These are phyloP conservation scores for Rhizodiscina lignyota DNA, from an alignment of 495 filamentous ascomycete genomes.

Conservation along the genomic window DNA sequence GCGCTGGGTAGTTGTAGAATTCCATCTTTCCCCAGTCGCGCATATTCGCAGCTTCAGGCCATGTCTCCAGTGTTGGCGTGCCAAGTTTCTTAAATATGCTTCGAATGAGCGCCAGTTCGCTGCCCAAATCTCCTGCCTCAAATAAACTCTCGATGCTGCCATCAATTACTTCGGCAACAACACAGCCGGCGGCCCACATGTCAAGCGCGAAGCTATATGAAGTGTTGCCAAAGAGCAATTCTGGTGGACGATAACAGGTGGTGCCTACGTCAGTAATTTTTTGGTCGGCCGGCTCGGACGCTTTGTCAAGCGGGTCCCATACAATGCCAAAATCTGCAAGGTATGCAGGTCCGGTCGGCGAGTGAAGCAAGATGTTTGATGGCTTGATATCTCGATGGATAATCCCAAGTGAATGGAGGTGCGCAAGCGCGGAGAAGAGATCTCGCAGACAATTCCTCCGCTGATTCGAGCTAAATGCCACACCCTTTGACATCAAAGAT, in stretches of 20 bases:
- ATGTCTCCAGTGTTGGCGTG: slow-evolving; percentile 56
- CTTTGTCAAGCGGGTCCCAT: slow-evolving; percentile 47
- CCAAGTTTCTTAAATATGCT: slow-evolving; percentile 84
- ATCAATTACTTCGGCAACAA: slow-evolving; percentile 46
- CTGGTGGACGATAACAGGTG: slow-evolving; percentile 75
- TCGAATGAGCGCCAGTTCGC: slow-evolving; percentile 75
- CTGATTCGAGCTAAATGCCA: slow-evolving; percentile 10
- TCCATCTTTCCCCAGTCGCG: slow-evolving; percentile 54
- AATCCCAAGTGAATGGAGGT: slow-evolving; percentile 57
- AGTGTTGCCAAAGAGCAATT: slow-evolving; percentile 72
- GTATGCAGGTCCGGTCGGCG: slow-evolving; percentile 49
- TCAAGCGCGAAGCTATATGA: slow-evolving; percentile 58
- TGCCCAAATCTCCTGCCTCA: slow-evolving; percentile 73
- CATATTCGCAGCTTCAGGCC: slow-evolving; percentile 49
- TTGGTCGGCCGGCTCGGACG: slow-evolving; percentile 41
- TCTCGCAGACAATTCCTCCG: slow-evolving; percentile 37
- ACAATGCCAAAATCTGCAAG: slow-evolving; percentile 87
- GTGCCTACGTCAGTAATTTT: slow-evolving; percentile 93
- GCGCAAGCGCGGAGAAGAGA: slow-evolving; percentile 53
- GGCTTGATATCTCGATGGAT: slow-evolving; percentile 94
- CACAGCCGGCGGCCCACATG: slow-evolving; percentile 78
- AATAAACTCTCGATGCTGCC: slow-evolving; percentile 44
- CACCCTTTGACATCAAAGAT: neutral
- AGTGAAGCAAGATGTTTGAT: slow-evolving; percentile 64
- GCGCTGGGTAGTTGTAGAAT: slow-evolving; percentile 35